Evolutionary conservation across 2,329 filamentous ascomycete species (phyloP).

Genomic region (Alternaria atra): DNA sequence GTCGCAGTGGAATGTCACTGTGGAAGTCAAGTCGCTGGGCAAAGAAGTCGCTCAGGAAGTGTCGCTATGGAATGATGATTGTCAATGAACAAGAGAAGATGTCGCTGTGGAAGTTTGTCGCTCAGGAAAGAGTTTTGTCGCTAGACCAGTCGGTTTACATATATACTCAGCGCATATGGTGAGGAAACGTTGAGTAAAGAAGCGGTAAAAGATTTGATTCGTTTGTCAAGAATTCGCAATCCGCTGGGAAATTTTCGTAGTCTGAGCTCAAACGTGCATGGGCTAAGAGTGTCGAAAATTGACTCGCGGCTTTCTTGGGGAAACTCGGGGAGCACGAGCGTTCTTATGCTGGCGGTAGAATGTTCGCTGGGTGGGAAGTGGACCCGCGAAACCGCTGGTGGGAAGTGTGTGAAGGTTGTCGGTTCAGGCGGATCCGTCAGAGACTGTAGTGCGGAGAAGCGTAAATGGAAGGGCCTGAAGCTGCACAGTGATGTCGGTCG

Average conservation of each 20-base stretch:
- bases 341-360: constrained; percentile 32
- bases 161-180: constrained; percentile 30
- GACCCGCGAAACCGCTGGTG: constrained; percentile 16
- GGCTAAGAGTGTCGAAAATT: constrained; percentile 10
- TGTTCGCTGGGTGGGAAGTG: constrained; percentile 18
- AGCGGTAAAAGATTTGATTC: constrained; percentile 27
- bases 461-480: constrained; percentile 15
- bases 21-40: constrained; percentile 10
- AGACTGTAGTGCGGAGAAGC: constrained; percentile 32
- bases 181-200: constrained; percentile 12
- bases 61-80: constrained; percentile 25
- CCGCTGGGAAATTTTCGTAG: constrained; percentile 23
- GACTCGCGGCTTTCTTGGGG: constrained; percentile 20
- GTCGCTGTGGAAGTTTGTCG: constrained; percentile 29
- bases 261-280: constrained; percentile 23
- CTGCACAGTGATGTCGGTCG: constrained; percentile 31
- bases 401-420: constrained; percentile 6
- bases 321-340: constrained; percentile 30
- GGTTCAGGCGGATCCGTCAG: constrained; percentile 25
- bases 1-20: constrained; percentile 16
- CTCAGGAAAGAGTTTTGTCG: constrained; percentile 21
- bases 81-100: constrained; percentile 13
- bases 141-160: constrained; percentile 21
- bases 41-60: constrained; percentile 24
- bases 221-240: constrained; percentile 31